Evolutionary conservation across 1,284 basidiomycete species (phyloP), one percentile per base, ranked within the genome.

Genomic region (Tylopilus sp.): DNA sequence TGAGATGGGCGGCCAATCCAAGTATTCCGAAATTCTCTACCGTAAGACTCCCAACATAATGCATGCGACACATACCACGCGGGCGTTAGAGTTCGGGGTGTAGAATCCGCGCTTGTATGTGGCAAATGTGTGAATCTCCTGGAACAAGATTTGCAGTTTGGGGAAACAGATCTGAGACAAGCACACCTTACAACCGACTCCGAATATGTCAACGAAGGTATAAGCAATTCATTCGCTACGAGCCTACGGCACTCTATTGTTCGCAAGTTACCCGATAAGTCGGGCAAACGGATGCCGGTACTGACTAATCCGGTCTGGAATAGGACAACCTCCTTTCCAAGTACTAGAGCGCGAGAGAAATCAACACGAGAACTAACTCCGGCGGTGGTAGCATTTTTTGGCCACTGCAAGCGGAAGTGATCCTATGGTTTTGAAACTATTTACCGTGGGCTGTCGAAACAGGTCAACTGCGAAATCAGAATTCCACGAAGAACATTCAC

Each of bases 141-240:
- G 26, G 44, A 52, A 61, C 66, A 68, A 63, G 64, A 64, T 64
- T 63, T 48, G 51, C 26, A 40, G 36, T 36, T 43, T 47, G 41
- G 48, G 44, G 44, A 42, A 63, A 57, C 45, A 50, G 46, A 43
- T 33, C 39, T 26, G 39, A 52, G 39, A 50, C 35, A 29, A 45
- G 54, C 62, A 61, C 53, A 68, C 63, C 57, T 65, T 59, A 64
- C 52, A 51, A 24, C 66, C 64, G 66, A 62, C 53, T 29, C 41
- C 25, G 26, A 35, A 47, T 39, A 49, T 48, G 50, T 54, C 49
- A 46, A 33, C 25, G 39, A 46, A 40, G 17, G 32, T 42, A 52
- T 61, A 64, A 60, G 54, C 62, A 67, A 69, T 65, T 68, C 63
- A 65, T 41, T 67, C 53, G 57, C 59, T 54, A 42, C 43, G 42